A percentile compares a stretch with the other conserved stretches of the same genome.
Conservation (phyloP, 768 basidiomycete species). For the Austroboletus festivus region DNA sequence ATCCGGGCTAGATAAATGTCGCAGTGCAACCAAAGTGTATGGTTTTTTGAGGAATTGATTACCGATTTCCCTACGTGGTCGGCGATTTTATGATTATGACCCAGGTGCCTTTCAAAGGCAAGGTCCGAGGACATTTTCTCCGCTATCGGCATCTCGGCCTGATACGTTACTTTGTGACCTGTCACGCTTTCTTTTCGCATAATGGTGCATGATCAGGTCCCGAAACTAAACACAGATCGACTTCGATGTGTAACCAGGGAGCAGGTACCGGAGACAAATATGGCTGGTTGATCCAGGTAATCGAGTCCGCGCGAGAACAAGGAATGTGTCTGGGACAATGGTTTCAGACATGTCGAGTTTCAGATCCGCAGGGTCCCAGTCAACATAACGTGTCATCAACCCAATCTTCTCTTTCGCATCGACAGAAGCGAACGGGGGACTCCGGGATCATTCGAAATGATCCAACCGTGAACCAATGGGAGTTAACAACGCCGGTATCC, state of each 20-base stretch:
- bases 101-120: no score
- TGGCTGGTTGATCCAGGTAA: neutral
- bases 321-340: neutral
- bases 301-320: neutral
- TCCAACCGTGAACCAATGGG: constrained; percentile 1
- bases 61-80: no score
- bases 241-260: constrained; percentile 10
- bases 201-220: no score
- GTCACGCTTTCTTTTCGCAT: neutral
- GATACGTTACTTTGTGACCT: neutral
- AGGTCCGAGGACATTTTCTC: neutral
- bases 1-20: neutral
- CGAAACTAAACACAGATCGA: neutral
- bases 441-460: no score
- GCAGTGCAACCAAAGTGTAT: no score
- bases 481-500: neutral
- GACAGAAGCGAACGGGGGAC: constrained; percentile 25
- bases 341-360: constrained; percentile 21
- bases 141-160: neutral
- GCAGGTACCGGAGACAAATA: neutral
- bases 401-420: constrained; percentile 5
- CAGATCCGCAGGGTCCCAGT: constrained; percentile 16
- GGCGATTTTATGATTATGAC: no score
- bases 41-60: no score
- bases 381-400: neutral